phyloP scores from a whole-genome alignment of 352 stramenopile genomes.

The Halophytophthora polymorphica region DNA sequence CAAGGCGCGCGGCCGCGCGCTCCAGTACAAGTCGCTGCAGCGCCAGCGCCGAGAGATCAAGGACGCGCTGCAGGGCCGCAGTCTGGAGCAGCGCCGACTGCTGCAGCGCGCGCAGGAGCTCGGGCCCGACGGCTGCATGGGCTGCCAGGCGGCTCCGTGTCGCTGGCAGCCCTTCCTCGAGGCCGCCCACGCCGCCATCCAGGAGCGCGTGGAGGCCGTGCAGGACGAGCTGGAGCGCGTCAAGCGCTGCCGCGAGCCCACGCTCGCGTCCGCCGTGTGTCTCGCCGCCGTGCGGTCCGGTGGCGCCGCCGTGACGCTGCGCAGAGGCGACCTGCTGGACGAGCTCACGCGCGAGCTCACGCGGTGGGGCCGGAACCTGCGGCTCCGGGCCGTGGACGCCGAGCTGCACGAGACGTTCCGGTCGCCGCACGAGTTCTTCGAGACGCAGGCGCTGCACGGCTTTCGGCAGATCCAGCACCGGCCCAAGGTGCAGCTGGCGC shows the following conservation, averaged over 20 bases:
- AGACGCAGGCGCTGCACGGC: conserved; percentile 89
- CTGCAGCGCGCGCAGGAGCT: conserved; percentile 70
- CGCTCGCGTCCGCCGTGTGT: conserved; percentile 53
- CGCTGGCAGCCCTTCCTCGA: conserved; percentile 59
- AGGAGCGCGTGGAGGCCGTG: conserved; percentile 56
- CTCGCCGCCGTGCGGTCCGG: conserved; percentile 62
- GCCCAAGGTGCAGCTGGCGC: conserved; percentile 68
- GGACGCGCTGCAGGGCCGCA: conserved; percentile 56
- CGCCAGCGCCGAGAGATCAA: conserved; percentile 77
- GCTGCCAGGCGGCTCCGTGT: conserved; percentile 73
- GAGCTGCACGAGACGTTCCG: conserved; percentile 92
- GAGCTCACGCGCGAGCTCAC: conserved; percentile 68
- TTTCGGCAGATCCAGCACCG: conserved; percentile 87
- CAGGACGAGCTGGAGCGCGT: conserved; percentile 70
- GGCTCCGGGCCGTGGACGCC: conserved; percentile 80
- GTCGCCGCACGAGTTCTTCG: conserved; percentile 76
- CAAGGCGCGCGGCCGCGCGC: conserved; percentile 48
- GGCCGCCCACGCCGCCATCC: conserved; percentile 46
- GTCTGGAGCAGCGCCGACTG: conserved; percentile 59
- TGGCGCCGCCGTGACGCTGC: conserved; percentile 40
- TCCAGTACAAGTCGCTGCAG: conserved; percentile 61
- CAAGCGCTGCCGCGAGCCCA: conserved; percentile 50
- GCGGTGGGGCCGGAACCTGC: conserved; percentile 64
- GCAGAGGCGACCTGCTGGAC: conserved; percentile 68
- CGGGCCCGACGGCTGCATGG: conserved; percentile 73